Conservation (phyloP, 2,329 filamentous ascomycete genomes). For the Alternaria triticimaculans region DNA sequence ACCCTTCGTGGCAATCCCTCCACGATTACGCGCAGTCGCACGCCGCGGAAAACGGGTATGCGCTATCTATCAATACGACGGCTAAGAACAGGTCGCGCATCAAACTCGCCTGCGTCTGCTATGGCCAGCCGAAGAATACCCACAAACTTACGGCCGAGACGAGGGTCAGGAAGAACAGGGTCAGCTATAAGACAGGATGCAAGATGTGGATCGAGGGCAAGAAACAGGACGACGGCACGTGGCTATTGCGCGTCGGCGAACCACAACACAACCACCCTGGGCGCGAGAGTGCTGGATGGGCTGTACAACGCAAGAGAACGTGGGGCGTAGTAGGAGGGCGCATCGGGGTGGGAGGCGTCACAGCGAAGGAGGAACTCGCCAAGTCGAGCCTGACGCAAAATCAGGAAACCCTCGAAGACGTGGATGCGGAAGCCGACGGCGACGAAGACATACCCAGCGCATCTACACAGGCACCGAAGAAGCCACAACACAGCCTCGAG, state of each 20-base stretch:
- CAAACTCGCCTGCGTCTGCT: constrained; percentile 47
- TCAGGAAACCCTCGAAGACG: constrained; percentile 2
- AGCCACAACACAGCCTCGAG: constrained; percentile 34
- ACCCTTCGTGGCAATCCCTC: constrained; percentile 38
- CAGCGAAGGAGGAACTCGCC: constrained; percentile 38
- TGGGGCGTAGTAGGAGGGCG: constrained; percentile 42
- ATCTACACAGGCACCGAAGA: constrained; percentile 1
- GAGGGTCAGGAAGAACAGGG: constrained; percentile 41
- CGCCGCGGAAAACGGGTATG: constrained; percentile 44
- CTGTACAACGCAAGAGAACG: constrained; percentile 43
- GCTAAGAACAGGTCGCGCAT: constrained; percentile 45
- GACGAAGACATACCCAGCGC: not conserved
- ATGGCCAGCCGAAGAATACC: constrained; percentile 45
- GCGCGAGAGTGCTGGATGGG: constrained; percentile 37
- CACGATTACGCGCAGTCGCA: constrained; percentile 43
- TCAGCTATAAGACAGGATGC: constrained; percentile 45
- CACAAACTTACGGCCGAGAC: constrained; percentile 47
- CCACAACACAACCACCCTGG: constrained; percentile 41
- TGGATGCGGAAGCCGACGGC: constrained; percentile 7
- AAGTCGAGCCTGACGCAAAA: constrained; percentile 3
- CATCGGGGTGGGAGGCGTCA: constrained; percentile 41
- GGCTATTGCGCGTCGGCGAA: constrained; percentile 41
- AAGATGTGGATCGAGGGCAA: constrained; percentile 47
- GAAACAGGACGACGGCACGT: constrained; percentile 38
- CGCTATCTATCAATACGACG: constrained; percentile 46